Evolutionary conservation across 306 rosid genomes (phyloP).

Genomic region (Astragalus glycyphyllos): DNA sequence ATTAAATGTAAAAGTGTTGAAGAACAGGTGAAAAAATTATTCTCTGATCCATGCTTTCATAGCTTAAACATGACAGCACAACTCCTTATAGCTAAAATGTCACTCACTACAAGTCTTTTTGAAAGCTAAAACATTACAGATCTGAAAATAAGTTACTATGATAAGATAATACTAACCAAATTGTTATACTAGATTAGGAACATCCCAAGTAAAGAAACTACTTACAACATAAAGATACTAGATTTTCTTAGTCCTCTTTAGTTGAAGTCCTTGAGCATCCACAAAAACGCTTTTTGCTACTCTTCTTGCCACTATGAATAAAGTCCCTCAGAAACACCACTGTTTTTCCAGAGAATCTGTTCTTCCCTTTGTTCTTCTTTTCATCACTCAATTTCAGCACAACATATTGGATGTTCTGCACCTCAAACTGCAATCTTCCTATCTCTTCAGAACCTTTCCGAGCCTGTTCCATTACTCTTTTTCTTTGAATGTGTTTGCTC

Average conservation of each 20-base stretch:
- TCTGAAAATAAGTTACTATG: conserved; percentile 44
- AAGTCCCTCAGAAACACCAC: conserved; percentile 78
- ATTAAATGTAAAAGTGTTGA: neutral
- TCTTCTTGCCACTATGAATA: conserved; percentile 65
- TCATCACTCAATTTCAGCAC: conserved; percentile 75
- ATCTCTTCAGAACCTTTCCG: conserved; percentile 76
- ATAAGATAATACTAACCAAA: conserved; percentile 44
- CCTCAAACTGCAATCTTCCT: conserved; percentile 82
- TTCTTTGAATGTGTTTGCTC: conserved; percentile 52
- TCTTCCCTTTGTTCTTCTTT: conserved; percentile 61
- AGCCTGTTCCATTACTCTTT: conserved; percentile 69
- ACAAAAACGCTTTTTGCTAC: conserved; percentile 61
- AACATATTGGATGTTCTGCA: conserved; percentile 79
- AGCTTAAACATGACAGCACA: conserved; percentile 34
- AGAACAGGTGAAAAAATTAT: conserved; percentile 10
- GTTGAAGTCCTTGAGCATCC: conserved; percentile 76
- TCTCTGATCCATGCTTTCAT: conserved; percentile 26
- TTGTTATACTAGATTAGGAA: conserved; percentile 46
- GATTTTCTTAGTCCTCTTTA: conserved; percentile 59
- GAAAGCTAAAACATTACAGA: conserved; percentile 46
- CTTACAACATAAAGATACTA: conserved; percentile 44
- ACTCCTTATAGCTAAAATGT: conserved; percentile 33
- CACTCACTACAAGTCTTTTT: conserved; percentile 18
- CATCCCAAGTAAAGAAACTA: conserved; percentile 39
- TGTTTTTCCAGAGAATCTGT: conserved; percentile 68